phyloP scores from a whole-genome alignment of 306 rosid species.

The Echinosophora koreensis region DNA sequence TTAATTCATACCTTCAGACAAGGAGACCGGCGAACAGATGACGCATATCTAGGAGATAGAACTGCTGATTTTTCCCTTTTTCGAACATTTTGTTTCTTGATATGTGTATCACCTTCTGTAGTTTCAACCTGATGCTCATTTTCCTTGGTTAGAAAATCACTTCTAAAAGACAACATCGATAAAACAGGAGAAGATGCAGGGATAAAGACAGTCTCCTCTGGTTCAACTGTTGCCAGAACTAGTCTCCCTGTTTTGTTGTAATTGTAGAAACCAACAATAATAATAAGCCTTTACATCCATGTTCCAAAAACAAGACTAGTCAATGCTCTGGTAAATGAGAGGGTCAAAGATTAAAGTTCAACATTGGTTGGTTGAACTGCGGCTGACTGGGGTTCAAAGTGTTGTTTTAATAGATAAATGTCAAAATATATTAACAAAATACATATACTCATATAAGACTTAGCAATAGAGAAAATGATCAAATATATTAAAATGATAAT shows the following conservation, averaged over 20 bases:
- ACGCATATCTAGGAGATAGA: constrained; percentile 64
- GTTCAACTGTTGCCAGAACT: constrained; percentile 44
- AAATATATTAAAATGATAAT: background rate
- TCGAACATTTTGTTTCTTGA: constrained; percentile 53
- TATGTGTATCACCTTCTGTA: constrained; percentile 46
- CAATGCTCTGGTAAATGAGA: constrained; percentile 1
- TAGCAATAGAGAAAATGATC: constrained; percentile 6
- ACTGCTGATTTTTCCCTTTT: constrained; percentile 49
- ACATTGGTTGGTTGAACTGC: constrained; percentile 4
- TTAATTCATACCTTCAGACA: constrained; percentile 63
- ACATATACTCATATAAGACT: background rate
- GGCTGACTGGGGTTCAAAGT: constrained; percentile 6
- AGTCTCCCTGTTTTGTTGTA: constrained; percentile 56
- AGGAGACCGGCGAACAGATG: constrained; percentile 73
- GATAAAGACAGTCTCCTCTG: constrained; percentile 64
- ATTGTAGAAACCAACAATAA: constrained; percentile 32
- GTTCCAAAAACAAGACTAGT: constrained; percentile 12
- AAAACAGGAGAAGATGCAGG: constrained; percentile 76
- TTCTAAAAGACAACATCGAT: constrained; percentile 63
- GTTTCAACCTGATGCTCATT: constrained; percentile 53
- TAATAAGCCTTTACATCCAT: constrained; percentile 34
- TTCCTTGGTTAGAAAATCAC: constrained; percentile 60
- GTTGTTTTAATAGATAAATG: background rate
- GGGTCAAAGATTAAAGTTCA: background rate
- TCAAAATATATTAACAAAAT: background rate